These are phyloP conservation scores for Papiliotrema fonsecae DNA, from an alignment of 1,284 basidiomycete species.

Conservation along the genomic window DNA sequence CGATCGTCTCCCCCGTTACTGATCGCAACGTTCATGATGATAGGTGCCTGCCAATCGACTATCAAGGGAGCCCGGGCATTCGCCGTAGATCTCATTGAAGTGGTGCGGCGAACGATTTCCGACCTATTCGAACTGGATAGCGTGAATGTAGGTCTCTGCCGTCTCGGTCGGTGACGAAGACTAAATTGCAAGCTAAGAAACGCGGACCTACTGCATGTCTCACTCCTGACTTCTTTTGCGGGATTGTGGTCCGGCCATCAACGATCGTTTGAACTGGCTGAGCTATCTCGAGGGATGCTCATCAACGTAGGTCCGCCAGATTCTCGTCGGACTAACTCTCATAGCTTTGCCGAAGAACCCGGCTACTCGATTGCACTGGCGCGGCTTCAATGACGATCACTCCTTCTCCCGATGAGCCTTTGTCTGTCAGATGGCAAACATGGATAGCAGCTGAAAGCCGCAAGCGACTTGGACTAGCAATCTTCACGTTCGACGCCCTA, in stretches of 20 bases:
- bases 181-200: constrained; percentile 10
- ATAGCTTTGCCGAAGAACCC: constrained; percentile 21
- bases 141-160: constrained; percentile 12
- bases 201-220: constrained; percentile 17
- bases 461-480: constrained; percentile 21
- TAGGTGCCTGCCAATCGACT: constrained; percentile 17
- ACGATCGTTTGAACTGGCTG: constrained; percentile 22
- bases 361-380: constrained; percentile 12
- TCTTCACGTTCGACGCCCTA: constrained; percentile 17
- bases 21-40: constrained; percentile 18
- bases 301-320: constrained; percentile 13
- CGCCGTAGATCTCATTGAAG: constrained; percentile 19
- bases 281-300: constrained; percentile 17
- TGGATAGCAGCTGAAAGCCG: constrained; percentile 21
- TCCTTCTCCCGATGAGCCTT: too few species aligned
- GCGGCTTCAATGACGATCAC: too few species aligned
- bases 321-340: not conserved
- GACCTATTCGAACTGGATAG: constrained; percentile 19
- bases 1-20: constrained; percentile 16
- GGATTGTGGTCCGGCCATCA: constrained; percentile 22
- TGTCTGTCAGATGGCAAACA: constrained; percentile 15
- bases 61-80: constrained; percentile 12
- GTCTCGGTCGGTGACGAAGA: too few species aligned
- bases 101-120: constrained; percentile 17
- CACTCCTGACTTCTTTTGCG: constrained; percentile 12